A percentile compares a stretch with the other conserved stretches of the same genome.
These are phyloP conservation scores for Pluteus cervinus DNA, from an alignment of 768 basidiomycete species.

Conservation along the genomic window DNA sequence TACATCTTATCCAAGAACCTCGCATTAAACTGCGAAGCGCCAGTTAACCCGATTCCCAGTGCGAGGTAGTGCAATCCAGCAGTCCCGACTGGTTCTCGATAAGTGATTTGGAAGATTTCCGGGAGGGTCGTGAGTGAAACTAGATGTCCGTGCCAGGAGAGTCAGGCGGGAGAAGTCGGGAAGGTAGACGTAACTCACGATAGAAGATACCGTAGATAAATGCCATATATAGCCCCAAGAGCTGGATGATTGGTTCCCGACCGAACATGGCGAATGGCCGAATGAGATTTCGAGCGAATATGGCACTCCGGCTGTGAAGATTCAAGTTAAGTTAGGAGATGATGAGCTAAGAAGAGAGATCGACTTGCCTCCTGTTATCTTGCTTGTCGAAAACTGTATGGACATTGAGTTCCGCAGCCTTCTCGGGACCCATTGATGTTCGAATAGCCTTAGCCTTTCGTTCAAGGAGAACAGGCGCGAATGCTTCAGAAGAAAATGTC, in stretches of 20 bases:
- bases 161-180: not conserved
- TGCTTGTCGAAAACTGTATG: slow-evolving; percentile 41
- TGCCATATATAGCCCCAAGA: slow-evolving; percentile 64
- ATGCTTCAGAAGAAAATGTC: slow-evolving; percentile 30
- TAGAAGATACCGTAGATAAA: slow-evolving; percentile 63
- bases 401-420: slow-evolving; percentile 28
- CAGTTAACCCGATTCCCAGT: slow-evolving; percentile 55
- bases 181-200: slow-evolving; percentile 27
- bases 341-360: not conserved
- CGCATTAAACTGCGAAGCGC: slow-evolving; percentile 50
- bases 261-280: slow-evolving; percentile 66
- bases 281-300: slow-evolving; percentile 47
- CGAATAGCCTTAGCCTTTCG: slow-evolving; percentile 44
- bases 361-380: slow-evolving; percentile 38
- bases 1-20: slow-evolving; percentile 52
- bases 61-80: slow-evolving; percentile 68
- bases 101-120: slow-evolving; percentile 46
- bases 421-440: slow-evolving; percentile 42
- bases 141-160: slow-evolving; percentile 15
- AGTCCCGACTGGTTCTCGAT: slow-evolving; percentile 50
- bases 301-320: slow-evolving; percentile 37
- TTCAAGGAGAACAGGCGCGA: slow-evolving; percentile 37
- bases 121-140: slow-evolving; percentile 68
- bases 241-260: slow-evolving; percentile 60
- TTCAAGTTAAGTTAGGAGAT: not conserved